Percentiles rank a stretch among this genome's conserved stretches.
These are phyloP conservation scores for Xerocomellus intermedius DNA, from an alignment of 768 basidiomycete genomes.

Conservation along the genomic window DNA sequence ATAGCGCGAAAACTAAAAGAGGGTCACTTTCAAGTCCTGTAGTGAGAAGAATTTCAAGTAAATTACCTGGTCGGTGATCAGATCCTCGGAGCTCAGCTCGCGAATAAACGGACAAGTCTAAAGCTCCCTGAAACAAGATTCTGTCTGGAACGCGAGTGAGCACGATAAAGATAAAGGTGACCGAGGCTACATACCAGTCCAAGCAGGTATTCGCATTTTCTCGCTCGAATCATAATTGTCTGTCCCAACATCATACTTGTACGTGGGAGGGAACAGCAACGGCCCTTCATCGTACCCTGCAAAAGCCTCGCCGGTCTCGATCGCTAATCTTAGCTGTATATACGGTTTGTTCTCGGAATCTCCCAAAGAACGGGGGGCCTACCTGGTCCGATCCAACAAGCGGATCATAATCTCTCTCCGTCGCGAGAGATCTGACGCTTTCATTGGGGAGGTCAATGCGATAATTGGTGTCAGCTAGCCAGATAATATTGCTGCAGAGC, in stretches of 20 bases:
- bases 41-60: neutral
- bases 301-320: constrained; percentile 75
- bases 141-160: constrained; percentile 60
- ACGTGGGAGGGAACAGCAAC: constrained; percentile 89
- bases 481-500: constrained; percentile 76
- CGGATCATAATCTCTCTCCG: constrained; percentile 63
- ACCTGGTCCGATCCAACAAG: constrained; percentile 88
- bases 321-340: constrained; percentile 65
- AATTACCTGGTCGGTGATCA: constrained; percentile 88
- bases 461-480: constrained; percentile 96
- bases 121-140: constrained; percentile 79
- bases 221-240: constrained; percentile 94
- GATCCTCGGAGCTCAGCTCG: constrained; percentile 87
- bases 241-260: constrained; percentile 82
- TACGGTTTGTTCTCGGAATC: neutral
- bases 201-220: constrained; percentile 94
- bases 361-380: constrained; percentile 9
- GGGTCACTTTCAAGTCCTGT: neutral
- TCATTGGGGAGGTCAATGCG: constrained; percentile 87
- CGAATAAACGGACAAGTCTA: constrained; percentile 78
- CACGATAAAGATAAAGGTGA: neutral
- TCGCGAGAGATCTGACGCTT: constrained; percentile 66
- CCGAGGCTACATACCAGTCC: constrained; percentile 72
- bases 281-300: constrained; percentile 86
- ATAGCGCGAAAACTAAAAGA: constrained; percentile 74